Evolutionary conservation across 176 grass and related monocot genomes (phyloP).

Genomic region (Eleusine indica): DNA sequence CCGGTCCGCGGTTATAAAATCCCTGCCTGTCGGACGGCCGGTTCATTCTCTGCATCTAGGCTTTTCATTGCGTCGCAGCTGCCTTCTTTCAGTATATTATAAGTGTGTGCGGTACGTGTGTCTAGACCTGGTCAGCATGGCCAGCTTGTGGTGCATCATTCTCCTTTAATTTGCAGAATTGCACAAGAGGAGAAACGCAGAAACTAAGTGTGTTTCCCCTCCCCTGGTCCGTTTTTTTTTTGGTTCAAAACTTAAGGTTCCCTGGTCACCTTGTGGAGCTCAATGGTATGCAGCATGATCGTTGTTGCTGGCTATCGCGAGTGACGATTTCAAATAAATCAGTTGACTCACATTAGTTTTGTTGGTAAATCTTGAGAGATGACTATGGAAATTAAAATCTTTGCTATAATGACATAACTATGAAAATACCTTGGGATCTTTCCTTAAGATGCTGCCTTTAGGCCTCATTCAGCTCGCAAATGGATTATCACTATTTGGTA

Average conservation of each 20-base stretch:
- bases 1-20: no score
- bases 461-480: no score
- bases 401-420: no score
- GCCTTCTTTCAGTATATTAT: not conserved
- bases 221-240: not conserved
- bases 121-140: not conserved
- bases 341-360: no score
- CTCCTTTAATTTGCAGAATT: slow-evolving; percentile 1
- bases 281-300: no score
- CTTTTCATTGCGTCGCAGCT: not conserved
- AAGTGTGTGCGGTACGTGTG: not conserved
- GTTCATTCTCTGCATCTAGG: not conserved
- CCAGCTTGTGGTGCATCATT: not conserved
- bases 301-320: no score
- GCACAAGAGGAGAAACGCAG: not conserved
- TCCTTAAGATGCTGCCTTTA: no score
- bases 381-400: no score
- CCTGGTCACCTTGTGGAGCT: not conserved
- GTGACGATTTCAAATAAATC: no score
- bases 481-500: no score
- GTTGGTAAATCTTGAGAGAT: no score
- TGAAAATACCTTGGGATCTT: no score
- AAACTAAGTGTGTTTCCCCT: not conserved
- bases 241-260: not conserved
- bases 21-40: not conserved